Conservation (phyloP, 805 yeast genomes). For the Saccharomycopsis fermentans region DNA sequence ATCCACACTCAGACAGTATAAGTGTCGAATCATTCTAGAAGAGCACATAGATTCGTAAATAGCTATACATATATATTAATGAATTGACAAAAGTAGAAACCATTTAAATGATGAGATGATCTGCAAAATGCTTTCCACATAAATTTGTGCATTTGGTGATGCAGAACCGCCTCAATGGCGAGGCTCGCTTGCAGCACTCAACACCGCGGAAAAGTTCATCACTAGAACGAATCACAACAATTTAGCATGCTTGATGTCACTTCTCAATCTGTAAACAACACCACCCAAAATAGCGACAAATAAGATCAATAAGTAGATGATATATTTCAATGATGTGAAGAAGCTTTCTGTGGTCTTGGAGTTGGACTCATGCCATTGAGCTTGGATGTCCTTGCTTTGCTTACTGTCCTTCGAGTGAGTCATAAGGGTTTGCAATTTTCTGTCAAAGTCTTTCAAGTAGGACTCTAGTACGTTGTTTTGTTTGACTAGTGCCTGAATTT, state of each 20-base stretch:
- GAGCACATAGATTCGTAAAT: no score
- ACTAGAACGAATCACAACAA: conserved; percentile 30
- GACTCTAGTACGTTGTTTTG: conserved; percentile 17
- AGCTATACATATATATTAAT: no score
- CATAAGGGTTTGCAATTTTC: conserved; percentile 14
- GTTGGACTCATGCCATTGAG: conserved; percentile 21
- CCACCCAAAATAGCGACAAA: conserved; percentile 30
- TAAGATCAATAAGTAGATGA: conserved; percentile 22
- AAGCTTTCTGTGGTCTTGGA: conserved; percentile 20
- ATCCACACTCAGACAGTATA: background rate
- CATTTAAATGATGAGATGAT: no score
- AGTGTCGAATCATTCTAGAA: no score
- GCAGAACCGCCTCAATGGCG: no score
- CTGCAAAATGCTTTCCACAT: no score
- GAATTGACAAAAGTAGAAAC: no score
- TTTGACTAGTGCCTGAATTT: conserved; percentile 19
- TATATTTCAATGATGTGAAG: conserved; percentile 21
- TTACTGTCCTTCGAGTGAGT: conserved; percentile 19
- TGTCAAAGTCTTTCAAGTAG: conserved; percentile 17
- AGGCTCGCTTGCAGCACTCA: no score
- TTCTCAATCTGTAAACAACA: conserved; percentile 44
- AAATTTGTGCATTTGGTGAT: no score
- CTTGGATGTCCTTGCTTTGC: conserved; percentile 16
- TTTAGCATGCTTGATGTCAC: conserved; percentile 53
- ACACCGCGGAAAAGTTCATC: no score